These are phyloP conservation scores for Dictyostelium capitatum DNA, from an alignment of 78 protist species.

Conservation along the genomic window DNA sequence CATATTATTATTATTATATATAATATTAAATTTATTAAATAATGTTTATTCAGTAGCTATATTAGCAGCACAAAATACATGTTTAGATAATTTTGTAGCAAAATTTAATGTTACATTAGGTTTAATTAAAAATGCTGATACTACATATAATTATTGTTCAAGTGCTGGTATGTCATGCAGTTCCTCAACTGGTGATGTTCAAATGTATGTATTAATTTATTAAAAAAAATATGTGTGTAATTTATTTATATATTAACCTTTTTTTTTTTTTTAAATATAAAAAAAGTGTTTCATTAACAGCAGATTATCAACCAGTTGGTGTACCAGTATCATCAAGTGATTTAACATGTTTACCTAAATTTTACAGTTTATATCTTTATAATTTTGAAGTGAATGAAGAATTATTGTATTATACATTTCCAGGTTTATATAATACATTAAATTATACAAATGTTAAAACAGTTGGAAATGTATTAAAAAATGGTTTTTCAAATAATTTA, in stretches of 20 bases:
- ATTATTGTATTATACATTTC: background rate
- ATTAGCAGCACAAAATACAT: background rate
- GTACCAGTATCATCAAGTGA: background rate
- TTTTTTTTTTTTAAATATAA: too few relatives aligned
- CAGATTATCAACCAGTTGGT: background rate
- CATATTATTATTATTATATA: too few relatives aligned
- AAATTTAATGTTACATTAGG: background rate
- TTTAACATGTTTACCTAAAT: background rate
- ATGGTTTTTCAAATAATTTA: background rate
- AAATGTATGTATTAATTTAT: background rate
- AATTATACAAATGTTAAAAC: conserved; percentile 12
- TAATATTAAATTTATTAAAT: too few relatives aligned
- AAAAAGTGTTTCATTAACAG: background rate
- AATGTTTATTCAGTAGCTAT: too few relatives aligned
- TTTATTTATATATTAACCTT: too few relatives aligned
- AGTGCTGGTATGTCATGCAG: background rate
- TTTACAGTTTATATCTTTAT: background rate
- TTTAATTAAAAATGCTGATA: background rate
- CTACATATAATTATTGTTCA: background rate
- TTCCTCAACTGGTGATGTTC: background rate
- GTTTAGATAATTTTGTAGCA: background rate
- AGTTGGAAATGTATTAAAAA: background rate
- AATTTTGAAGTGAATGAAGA: background rate
- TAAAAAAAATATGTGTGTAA: background rate
- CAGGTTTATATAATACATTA: background rate